Evolutionary conservation across 192 early-diverging fungal species (phyloP), one percentile per base, ranked within the genome.

Genomic region (Funneliformis geosporum): DNA sequence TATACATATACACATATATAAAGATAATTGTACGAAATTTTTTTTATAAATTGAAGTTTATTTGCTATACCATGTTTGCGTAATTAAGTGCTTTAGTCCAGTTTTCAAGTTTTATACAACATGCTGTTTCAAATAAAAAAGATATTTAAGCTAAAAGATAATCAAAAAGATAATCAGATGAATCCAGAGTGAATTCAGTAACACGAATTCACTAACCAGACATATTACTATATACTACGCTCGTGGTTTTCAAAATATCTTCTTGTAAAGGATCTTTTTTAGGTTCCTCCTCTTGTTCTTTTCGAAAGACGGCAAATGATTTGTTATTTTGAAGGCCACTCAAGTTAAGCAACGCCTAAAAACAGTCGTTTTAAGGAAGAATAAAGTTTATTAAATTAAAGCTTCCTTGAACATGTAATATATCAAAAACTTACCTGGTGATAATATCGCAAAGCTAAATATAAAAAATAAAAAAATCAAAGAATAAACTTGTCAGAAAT

Each of bases 301-400:
- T 78, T 12, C 76, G 62, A 55, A 78, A 78, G 21, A 78, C 47
- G 16, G 76, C 76, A 68, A 67, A 67, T 0, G 62, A 23, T 67
- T 78, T 78, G 46, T 78, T 67, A 38, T 86, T 83, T 25, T 86
- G 81, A 47, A 86, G 55, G 8, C 85, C 85, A 60, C 78, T 76
- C 67, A 86, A 42, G 47, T 73, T 66, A 4, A 86, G n/a, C 28
- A 86, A 78, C 61, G 85, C 81, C 85, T 86, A 82, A 2, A 73
- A 42, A 38, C 23, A 76, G n/a, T 43, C 9, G 21, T 44, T 39
- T 72, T n/a, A n/a, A n/a, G n/a, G n/a, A n/a, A n/a, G n/a, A n/a
- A 12, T 64, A 50, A 43, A 59, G 14, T 43, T 10, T 6, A 65
- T 33, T 61, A 46, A 80, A 61, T 40, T 39, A 14, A 39, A 9